Conservation (phyloP, 179 eudicot genomes). For the Corrigiola litoralis region DNA sequence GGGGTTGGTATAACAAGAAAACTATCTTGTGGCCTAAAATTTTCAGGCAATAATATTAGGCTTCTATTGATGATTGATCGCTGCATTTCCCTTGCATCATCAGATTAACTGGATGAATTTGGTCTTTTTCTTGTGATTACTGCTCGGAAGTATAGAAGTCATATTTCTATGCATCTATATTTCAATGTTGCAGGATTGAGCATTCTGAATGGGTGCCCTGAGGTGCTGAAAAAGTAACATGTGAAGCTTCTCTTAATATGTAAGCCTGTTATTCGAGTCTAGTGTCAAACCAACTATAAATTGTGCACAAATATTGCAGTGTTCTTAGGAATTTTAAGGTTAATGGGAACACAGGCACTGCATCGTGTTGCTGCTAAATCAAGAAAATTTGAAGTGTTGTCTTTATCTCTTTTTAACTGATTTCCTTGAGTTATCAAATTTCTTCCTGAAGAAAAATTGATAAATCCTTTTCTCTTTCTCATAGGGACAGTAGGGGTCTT, state of each 20-base stretch:
- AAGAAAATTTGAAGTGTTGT: neutral
- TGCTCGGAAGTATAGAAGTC: constrained; percentile 23
- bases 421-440: neutral
- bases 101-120: constrained; percentile 3
- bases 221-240: constrained; percentile 48
- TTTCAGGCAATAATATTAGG: too few species aligned
- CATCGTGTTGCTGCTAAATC: neutral
- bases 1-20: too few species aligned
- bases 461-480: too few species aligned
- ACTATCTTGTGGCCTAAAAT: too few species aligned
- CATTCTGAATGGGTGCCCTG: constrained; percentile 41
- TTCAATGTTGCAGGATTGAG: constrained; percentile 64
- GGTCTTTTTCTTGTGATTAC: constrained; percentile 12
- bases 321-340: neutral
- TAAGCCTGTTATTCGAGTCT: constrained; percentile 53
- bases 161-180: constrained; percentile 44
- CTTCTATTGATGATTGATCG: too few species aligned
- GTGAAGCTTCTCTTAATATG: constrained; percentile 52
- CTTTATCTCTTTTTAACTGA: neutral
- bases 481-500: too few species aligned
- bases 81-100: neutral
- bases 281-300: constrained; percentile 9
- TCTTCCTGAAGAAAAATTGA: too few species aligned
- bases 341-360: neutral
- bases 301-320: neutral